A percentile compares a stretch with the other conserved stretches of the same genome.
Evolutionary conservation across 1,139 yeast genomes (phyloP).

Genomic region (Magnusiomyces fungicola): DNA sequence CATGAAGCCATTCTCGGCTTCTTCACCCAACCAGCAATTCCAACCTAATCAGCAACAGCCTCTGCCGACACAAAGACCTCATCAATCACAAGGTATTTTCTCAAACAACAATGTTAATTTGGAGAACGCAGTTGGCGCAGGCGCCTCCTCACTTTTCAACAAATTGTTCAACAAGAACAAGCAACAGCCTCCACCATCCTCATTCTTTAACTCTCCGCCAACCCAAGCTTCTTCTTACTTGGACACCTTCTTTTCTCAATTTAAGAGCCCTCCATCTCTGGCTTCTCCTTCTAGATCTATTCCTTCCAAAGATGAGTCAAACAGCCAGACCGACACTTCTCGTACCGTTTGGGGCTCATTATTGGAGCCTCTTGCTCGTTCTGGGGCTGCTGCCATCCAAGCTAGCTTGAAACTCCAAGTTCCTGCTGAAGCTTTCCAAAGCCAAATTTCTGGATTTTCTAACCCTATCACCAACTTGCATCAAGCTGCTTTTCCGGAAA

Average conservation of each 20-base stretch:
- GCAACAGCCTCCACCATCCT: neutral
- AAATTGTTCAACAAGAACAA: neutral
- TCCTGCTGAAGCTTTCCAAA: neutral
- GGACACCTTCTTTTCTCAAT: slow-evolving; percentile 14
- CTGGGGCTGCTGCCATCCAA: slow-evolving; percentile 7
- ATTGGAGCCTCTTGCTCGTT: slow-evolving; percentile 1
- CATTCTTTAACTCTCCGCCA: neutral
- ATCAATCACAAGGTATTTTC: too few relatives aligned
- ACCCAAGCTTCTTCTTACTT: slow-evolving; percentile 6
- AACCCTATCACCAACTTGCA: neutral
- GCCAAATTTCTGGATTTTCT: neutral
- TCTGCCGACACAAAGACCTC: too few relatives aligned
- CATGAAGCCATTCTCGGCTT: too few relatives aligned
- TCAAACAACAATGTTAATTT: too few relatives aligned
- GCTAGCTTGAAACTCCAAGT: neutral
- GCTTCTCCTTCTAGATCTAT: slow-evolving; percentile 1
- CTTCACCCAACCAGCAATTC: too few relatives aligned
- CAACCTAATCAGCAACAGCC: too few relatives aligned
- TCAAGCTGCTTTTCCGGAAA: too few relatives aligned
- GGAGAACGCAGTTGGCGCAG: slow-evolving; percentile 1
- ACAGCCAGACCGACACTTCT: neutral
- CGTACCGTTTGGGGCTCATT: neutral
- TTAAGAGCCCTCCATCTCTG: slow-evolving; percentile 14
- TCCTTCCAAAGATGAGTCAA: neutral
- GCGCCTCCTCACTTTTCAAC: neutral